phyloP scores from a whole-genome alignment of 2,329 filamentous ascomycete genomes.

The Purpureocillium takamizusanense region DNA sequence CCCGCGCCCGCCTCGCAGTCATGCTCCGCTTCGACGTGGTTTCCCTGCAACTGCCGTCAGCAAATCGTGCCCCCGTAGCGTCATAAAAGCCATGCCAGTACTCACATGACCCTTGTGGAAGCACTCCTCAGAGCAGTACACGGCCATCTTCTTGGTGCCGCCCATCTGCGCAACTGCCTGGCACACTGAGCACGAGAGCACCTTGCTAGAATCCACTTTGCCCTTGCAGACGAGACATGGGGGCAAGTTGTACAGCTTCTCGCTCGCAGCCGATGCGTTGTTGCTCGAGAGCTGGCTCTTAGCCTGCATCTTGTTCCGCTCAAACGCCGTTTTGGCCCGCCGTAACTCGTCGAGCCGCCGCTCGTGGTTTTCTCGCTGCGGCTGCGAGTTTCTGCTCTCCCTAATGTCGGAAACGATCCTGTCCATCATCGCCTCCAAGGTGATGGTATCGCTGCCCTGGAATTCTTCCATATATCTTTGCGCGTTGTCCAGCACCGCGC shows the following conservation, averaged over 20 bases:
- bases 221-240: conserved; percentile 30
- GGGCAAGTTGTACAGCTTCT: conserved; percentile 27
- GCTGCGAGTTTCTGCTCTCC: conserved; percentile 18
- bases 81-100: conserved; percentile 2
- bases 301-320: conserved; percentile 30
- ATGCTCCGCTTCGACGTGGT: conserved; percentile 29
- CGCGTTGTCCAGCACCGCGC: conserved; percentile 19
- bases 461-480: conserved; percentile 32
- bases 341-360: conserved; percentile 35
- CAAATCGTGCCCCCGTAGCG: background rate
- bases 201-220: conserved; percentile 21
- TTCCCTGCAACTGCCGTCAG: conserved; percentile 22
- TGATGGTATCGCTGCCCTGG: conserved; percentile 13
- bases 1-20: conserved; percentile 29
- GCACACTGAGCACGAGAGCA: conserved; percentile 35
- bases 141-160: conserved; percentile 22
- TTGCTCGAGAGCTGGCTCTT: conserved; percentile 23
- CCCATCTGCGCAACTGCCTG: conserved; percentile 31
- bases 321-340: conserved; percentile 39
- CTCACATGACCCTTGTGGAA: conserved; percentile 31
- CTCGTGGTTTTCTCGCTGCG: conserved; percentile 27
- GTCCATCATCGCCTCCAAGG: conserved; percentile 24
- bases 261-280: conserved; percentile 16
- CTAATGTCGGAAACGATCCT: conserved; percentile 21
- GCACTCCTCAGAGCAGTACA: conserved; percentile 38